Conservation (phyloP, 306 rosid species). For the Dalbergia cochinchinensis region DNA sequence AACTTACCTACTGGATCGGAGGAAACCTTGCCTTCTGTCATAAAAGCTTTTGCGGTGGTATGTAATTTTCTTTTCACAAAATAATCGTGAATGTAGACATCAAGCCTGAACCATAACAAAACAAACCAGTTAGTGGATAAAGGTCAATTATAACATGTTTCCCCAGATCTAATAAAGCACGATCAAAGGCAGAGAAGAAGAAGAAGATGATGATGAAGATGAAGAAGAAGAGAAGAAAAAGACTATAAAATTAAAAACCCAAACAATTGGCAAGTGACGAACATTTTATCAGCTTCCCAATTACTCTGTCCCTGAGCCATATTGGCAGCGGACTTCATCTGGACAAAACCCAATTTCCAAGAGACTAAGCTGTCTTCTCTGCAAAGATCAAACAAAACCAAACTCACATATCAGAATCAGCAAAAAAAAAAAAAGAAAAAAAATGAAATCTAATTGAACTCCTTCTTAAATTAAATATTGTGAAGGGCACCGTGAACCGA, state of each 20-base stretch:
- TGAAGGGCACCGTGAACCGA: conserved; percentile 9
- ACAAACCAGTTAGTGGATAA: not conserved
- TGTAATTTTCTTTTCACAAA: conserved; percentile 79
- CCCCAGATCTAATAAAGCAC: conserved; percentile 7
- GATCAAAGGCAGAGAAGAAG: conserved; percentile 17
- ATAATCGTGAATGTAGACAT: conserved; percentile 89
- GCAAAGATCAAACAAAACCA: conserved; percentile 43
- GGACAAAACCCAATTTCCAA: conserved; percentile 36
- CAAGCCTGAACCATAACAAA: conserved; percentile 71
- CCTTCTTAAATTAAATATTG: conserved; percentile 27
- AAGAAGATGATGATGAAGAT: not conserved
- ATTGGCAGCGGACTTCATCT: conserved; percentile 44
- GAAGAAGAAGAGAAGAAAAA: not conserved
- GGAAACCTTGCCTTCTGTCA: conserved; percentile 84
- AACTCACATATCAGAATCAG: conserved; percentile 7
- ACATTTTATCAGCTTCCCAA: conserved; percentile 99
- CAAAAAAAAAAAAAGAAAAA: conserved; percentile 10
- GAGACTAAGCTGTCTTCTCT: conserved; percentile 39
- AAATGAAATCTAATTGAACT: conserved; percentile 13
- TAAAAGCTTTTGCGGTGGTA: conserved; percentile 79
- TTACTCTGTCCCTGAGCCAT: conserved; percentile 87
- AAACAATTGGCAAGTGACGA: conserved; percentile 21
- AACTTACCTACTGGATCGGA: conserved; percentile 87
- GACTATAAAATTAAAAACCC: not conserved
- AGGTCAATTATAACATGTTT: conserved; percentile 23